phyloP scores from a whole-genome alignment of 768 basidiomycete genomes.

The Kwoniella heveanensis region DNA sequence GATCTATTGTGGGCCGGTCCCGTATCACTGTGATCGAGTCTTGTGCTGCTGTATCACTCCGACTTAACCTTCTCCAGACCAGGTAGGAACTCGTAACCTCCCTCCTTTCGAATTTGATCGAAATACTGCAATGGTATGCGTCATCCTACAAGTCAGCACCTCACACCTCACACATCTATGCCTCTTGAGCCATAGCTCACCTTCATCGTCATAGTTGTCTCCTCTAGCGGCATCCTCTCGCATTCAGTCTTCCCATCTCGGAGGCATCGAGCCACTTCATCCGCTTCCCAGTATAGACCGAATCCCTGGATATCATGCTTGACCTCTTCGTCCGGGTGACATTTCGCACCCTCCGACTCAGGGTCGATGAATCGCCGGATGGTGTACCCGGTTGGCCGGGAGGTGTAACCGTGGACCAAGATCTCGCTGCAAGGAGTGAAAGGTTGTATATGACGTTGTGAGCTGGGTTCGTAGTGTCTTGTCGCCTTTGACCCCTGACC shows the following conservation, averaged over 20 bases:
- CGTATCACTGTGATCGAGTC: no score
- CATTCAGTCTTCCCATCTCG: constrained; percentile 35
- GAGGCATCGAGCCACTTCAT: constrained; percentile 40
- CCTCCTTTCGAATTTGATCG: constrained; percentile 42
- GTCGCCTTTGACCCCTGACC: no score
- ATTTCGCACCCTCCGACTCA: constrained; percentile 6
- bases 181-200: constrained; percentile 33
- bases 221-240: constrained; percentile 27
- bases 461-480: no score
- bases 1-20: no score
- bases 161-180: no score
- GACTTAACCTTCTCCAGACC: constrained; percentile 37
- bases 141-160: neutral
- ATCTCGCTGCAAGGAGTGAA: constrained; percentile 30
- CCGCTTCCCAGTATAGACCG: constrained; percentile 46
- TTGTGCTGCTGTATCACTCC: neutral
- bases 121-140: constrained; percentile 29
- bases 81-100: constrained; percentile 40
- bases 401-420: constrained; percentile 31
- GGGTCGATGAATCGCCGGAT: constrained; percentile 20
- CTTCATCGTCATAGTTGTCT: constrained; percentile 45
- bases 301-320: constrained; percentile 35
- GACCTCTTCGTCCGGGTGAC: constrained; percentile 23
- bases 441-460: neutral
- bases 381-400: constrained; percentile 29